These are phyloP conservation scores for Luffa acutangula DNA, from an alignment of 306 rosid species.

Conservation along the genomic window DNA sequence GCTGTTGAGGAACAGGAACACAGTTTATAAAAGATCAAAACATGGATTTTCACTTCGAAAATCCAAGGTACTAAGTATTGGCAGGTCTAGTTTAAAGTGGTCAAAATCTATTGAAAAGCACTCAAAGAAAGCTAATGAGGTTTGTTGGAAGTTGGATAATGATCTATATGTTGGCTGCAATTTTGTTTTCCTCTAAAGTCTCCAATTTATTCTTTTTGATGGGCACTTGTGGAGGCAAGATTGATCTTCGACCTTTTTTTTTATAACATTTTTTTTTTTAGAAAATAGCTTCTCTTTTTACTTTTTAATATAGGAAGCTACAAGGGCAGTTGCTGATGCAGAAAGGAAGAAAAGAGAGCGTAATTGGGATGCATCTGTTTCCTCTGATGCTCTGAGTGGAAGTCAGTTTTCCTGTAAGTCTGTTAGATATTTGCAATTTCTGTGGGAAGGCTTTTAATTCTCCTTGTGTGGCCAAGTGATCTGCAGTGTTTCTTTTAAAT, in stretches of 20 bases:
- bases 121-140: constrained; percentile 92
- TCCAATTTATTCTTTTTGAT: neutral
- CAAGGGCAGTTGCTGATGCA: constrained; percentile 89
- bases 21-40: constrained; percentile 76
- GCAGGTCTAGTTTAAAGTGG: constrained; percentile 96
- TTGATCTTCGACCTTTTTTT: neutral
- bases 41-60: constrained; percentile 86
- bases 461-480: neutral
- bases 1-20: constrained; percentile 70
- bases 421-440: constrained; percentile 12
- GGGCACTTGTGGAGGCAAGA: constrained; percentile 6
- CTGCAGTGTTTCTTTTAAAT: neutral
- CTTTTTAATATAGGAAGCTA: constrained; percentile 57
- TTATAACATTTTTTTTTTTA: neutral
- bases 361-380: constrained; percentile 30
- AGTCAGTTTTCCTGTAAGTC: constrained; percentile 45
- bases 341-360: constrained; percentile 81
- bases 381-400: constrained; percentile 47
- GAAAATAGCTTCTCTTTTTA: neutral
- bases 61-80: constrained; percentile 87
- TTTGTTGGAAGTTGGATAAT: constrained; percentile 28
- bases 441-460: neutral
- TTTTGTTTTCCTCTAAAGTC: neutral
- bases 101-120: constrained; percentile 88
- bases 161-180: neutral